These are phyloP conservation scores for Acanthochlamys bracteata DNA, from an alignment of 106 monocot species.

Conservation along the genomic window DNA sequence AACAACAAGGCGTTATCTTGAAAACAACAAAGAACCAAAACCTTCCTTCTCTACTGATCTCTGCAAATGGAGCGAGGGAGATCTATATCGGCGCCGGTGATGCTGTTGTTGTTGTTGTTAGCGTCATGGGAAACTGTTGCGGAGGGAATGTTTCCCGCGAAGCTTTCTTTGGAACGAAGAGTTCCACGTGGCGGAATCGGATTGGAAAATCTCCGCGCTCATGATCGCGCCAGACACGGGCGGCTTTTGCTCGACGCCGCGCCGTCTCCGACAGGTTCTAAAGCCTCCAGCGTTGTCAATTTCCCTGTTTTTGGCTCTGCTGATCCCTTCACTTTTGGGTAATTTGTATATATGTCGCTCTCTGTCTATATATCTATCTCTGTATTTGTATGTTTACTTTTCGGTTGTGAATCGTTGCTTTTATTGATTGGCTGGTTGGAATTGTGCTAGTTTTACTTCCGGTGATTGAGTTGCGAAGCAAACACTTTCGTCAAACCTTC, in stretches of 20 bases:
- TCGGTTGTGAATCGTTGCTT: background rate
- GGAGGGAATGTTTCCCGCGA: constrained; percentile 21
- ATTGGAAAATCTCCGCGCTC: constrained; percentile 18
- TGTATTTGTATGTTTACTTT: background rate
- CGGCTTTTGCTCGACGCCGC: constrained; percentile 24
- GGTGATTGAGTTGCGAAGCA: no score
- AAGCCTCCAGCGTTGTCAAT: constrained; percentile 50
- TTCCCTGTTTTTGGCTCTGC: constrained; percentile 78
- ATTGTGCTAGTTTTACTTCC: no score
- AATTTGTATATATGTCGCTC: background rate
- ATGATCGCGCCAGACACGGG: constrained; percentile 41
- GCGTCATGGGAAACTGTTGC: background rate
- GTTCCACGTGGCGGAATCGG: constrained; percentile 19
- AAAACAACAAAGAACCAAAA: background rate
- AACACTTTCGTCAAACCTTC: no score
- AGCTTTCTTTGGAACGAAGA: constrained; percentile 57
- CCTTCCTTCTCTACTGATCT: background rate
- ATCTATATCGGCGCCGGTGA: background rate
- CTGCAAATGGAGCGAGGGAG: background rate
- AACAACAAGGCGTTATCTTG: background rate
- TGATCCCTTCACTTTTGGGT: constrained; percentile 92
- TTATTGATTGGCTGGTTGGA: no score
- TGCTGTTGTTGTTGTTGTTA: background rate
- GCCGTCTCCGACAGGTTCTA: background rate
- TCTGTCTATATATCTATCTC: background rate